phyloP scores from a whole-genome alignment of 495 filamentous ascomycete species.

The Podospora sp. region DNA sequence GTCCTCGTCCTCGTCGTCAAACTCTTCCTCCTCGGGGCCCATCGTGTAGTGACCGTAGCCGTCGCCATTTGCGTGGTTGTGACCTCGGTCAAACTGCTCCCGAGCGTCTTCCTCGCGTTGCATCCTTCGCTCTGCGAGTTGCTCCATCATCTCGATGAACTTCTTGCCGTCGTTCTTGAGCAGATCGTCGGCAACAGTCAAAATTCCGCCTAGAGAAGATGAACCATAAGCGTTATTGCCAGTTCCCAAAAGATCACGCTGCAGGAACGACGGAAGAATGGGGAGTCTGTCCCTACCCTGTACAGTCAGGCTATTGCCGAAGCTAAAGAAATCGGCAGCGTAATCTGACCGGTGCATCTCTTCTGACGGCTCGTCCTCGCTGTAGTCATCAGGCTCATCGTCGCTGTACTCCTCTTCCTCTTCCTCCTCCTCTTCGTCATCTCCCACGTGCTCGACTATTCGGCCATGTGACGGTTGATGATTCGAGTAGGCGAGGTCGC shows the following conservation, averaged over 20 bases:
- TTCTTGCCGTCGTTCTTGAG: constrained; percentile 99
- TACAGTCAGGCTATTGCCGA: constrained; percentile 94
- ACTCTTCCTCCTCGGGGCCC: constrained; percentile 73
- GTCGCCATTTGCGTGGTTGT: constrained; percentile 54
- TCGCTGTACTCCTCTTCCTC: constrained; percentile 62
- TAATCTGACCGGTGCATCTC: constrained; percentile 67
- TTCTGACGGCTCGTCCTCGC: constrained; percentile 58
- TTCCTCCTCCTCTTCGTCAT: constrained; percentile 66
- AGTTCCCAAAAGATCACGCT: constrained; percentile 39
- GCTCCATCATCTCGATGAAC: constrained; percentile 99
- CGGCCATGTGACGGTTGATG: constrained; percentile 55
- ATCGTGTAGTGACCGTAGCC: constrained; percentile 50
- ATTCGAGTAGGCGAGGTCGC: constrained; percentile 51
- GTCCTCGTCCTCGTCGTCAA: constrained; percentile 64
- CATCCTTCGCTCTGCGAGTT: constrained; percentile 96
- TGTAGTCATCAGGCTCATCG: constrained; percentile 58
- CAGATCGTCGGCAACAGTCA: constrained; percentile 97
- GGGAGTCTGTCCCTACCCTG: constrained; percentile 70
- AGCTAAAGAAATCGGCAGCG: constrained; percentile 86
- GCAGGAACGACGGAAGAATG: constrained; percentile 41
- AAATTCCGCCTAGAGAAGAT: constrained; percentile 79
- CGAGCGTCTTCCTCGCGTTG: constrained; percentile 90
- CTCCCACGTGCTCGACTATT: constrained; percentile 61
- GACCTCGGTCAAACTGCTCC: constrained; percentile 65
- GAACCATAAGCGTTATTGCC: constrained; percentile 48